These are phyloP conservation scores for Xenoacremonium recifei DNA, from an alignment of 2,329 filamentous ascomycete species.

Conservation along the genomic window DNA sequence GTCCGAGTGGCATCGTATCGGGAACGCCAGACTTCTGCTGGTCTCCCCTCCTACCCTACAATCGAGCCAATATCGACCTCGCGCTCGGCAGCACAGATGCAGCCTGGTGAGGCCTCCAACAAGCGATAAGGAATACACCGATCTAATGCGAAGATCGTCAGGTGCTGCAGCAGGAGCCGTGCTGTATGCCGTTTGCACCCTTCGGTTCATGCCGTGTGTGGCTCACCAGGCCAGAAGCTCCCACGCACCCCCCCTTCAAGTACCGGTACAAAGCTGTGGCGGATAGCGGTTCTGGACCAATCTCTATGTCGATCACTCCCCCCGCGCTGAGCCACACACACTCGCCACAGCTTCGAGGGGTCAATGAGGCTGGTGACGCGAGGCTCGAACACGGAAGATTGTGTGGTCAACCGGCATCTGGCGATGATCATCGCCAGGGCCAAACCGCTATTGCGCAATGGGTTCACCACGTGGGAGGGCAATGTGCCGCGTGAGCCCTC, in stretches of 20 bases:
- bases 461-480: neutral
- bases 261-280: too few relatives aligned
- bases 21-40: neutral
- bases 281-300: neutral
- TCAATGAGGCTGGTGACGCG: neutral
- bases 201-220: neutral
- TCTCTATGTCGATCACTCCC: neutral
- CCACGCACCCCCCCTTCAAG: neutral
- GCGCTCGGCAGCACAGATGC: neutral
- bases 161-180: neutral
- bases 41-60: neutral
- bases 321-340: neutral
- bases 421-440: too few relatives aligned
- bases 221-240: too few relatives aligned
- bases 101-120: neutral
- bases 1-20: neutral
- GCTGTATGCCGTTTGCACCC: neutral
- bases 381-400: neutral
- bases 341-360: neutral
- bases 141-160: neutral
- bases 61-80: neutral
- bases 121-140: neutral
- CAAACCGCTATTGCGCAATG: neutral
- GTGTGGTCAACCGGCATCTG: neutral
- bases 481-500: neutral